Conservation (phyloP, 768 basidiomycete genomes). For the Dendrothele bispora region DNA sequence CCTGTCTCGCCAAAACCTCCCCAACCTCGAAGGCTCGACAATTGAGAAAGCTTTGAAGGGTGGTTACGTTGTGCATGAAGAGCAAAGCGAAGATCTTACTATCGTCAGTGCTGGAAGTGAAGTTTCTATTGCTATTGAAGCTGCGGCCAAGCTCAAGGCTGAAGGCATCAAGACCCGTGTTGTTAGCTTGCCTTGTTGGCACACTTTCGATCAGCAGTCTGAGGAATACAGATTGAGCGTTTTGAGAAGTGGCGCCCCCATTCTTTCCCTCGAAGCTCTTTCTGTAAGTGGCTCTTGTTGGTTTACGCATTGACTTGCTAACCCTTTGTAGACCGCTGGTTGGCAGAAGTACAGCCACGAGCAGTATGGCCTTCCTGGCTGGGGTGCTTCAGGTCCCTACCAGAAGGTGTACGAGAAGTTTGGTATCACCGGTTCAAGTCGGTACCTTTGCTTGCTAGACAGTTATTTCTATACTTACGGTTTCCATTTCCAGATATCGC, state of each 20-base stretch:
- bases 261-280: conserved; percentile 86
- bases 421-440: conserved; percentile 76
- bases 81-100: conserved; percentile 77
- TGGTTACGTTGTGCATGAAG: conserved; percentile 89
- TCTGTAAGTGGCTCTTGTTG: conserved; percentile 34
- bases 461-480: background rate
- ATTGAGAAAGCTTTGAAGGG: conserved; percentile 83
- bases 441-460: conserved; percentile 23
- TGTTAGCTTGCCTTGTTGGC: conserved; percentile 89
- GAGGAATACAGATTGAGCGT: conserved; percentile 81
- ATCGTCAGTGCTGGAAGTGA: conserved; percentile 90
- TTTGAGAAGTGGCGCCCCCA: conserved; percentile 84
- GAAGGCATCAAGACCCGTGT: conserved; percentile 81
- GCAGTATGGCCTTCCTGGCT: conserved; percentile 72
- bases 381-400: conserved; percentile 91
- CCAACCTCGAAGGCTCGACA: conserved; percentile 85
- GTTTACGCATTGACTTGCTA: too few relatives aligned
- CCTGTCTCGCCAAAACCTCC: conserved; percentile 87
- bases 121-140: conserved; percentile 84
- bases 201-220: conserved; percentile 82
- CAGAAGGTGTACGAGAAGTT: conserved; percentile 91
- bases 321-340: too few relatives aligned
- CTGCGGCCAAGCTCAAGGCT: conserved; percentile 73
- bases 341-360: too few relatives aligned
- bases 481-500: conserved; percentile 63